Conservation (phyloP, 805 yeast genomes). For the Lachancea sp. region DNA sequence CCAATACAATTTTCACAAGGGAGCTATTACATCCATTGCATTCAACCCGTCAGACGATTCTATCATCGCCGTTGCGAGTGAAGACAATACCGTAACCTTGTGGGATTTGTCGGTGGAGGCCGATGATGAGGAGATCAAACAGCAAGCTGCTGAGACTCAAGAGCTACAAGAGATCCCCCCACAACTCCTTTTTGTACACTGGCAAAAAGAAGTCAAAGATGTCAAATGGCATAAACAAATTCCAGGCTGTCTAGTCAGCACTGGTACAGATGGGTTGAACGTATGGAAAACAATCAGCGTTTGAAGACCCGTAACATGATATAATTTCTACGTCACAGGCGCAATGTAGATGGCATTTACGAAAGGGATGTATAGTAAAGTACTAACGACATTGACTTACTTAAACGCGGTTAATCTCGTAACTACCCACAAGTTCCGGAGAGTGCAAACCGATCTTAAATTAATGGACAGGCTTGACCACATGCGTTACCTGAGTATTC, state of each 20-base stretch:
- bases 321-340: neutral
- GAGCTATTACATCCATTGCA: constrained; percentile 86
- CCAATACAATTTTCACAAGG: constrained; percentile 88
- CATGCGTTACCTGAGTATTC: no score
- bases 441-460: no score
- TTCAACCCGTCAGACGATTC: constrained; percentile 96
- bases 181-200: constrained; percentile 90
- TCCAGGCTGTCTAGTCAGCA: constrained; percentile 90
- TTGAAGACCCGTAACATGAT: constrained; percentile 31
- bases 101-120: constrained; percentile 99
- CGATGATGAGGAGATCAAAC: constrained; percentile 91
- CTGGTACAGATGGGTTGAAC: constrained; percentile 92
- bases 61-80: constrained; percentile 90
- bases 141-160: constrained; percentile 68
- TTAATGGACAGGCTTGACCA: no score
- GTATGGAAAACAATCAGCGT: constrained; percentile 97
- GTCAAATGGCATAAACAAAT: constrained; percentile 97
- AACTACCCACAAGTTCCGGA: no score
- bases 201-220: constrained; percentile 97
- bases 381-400: no score
- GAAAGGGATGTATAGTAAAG: no score
- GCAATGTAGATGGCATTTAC: constrained; percentile 1
- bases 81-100: constrained; percentile 91
- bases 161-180: constrained; percentile 91
- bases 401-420: no score